These are phyloP conservation scores for Beverwykella pulmonaria DNA, from an alignment of 495 filamentous ascomycete genomes.

Conservation along the genomic window DNA sequence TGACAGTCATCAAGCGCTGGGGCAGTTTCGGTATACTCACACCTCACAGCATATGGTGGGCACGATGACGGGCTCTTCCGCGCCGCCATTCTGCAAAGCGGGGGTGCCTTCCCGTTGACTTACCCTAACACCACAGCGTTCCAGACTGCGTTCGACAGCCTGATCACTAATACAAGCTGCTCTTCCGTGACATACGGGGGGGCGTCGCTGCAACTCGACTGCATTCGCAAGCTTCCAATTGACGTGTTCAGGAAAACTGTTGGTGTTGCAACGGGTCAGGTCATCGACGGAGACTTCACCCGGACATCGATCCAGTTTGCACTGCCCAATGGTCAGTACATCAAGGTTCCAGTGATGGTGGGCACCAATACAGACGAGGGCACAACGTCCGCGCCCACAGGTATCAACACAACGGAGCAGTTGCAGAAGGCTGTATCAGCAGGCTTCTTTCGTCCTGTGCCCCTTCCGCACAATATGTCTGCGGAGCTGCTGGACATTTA, in stretches of 20 bases:
- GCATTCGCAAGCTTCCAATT: background rate
- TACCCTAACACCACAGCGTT: constrained; percentile 49
- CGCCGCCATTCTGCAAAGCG: constrained; percentile 55
- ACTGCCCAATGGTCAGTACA: constrained; percentile 47
- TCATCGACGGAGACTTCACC: background rate
- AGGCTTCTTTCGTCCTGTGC: too few relatives aligned
- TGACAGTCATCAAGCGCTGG: constrained; percentile 35
- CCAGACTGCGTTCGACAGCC: constrained; percentile 39
- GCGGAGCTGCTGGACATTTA: too few relatives aligned
- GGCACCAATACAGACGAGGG: constrained; percentile 58
- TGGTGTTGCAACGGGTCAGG: background rate
- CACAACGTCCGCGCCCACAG: constrained; percentile 48
- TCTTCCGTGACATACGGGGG: background rate
- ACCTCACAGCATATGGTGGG: constrained; percentile 57
- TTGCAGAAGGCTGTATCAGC: too few relatives aligned
- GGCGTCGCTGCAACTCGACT: background rate
- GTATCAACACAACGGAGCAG: constrained; percentile 35
- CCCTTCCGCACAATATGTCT: too few relatives aligned
- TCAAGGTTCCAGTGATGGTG: constrained; percentile 55
- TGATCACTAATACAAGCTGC: background rate
- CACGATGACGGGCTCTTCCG: constrained; percentile 51
- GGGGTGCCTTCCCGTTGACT: constrained; percentile 30
- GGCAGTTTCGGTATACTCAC: constrained; percentile 56
- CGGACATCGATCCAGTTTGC: constrained; percentile 31
- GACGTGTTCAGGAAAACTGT: background rate